Percentiles rank a stretch among this genome's conserved stretches.
These are phyloP conservation scores for Ogataea corticis DNA, from an alignment of 805 yeast genomes.

Conservation along the genomic window DNA sequence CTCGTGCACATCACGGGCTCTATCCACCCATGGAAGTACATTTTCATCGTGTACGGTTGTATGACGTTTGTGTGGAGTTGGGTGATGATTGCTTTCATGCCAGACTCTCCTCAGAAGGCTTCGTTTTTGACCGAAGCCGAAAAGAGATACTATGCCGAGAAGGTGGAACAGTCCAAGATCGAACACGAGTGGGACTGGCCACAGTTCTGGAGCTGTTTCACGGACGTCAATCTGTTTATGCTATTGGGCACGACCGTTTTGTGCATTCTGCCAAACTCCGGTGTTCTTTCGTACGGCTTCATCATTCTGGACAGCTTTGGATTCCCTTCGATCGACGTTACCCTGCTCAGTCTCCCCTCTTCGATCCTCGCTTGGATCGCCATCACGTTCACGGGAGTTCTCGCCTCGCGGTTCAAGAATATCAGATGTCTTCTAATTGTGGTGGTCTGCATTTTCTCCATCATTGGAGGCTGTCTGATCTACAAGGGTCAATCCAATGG, in stretches of 20 bases:
- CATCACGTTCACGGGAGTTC: conserved; percentile 27
- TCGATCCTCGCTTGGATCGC: conserved; percentile 39
- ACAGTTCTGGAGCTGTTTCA: conserved; percentile 53
- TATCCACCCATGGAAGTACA: conserved; percentile 58
- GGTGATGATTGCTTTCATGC: conserved; percentile 34
- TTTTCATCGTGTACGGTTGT: conserved; percentile 61
- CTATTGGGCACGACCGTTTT: conserved; percentile 44
- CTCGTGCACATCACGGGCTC: conserved; percentile 41
- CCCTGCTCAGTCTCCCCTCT: conserved; percentile 39
- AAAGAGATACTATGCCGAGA: conserved; percentile 47
- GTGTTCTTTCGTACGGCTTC: conserved; percentile 46
- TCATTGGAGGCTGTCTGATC: conserved; percentile 33
- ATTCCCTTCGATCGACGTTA: conserved; percentile 32
- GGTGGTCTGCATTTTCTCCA: conserved; percentile 22
- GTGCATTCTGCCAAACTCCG: conserved; percentile 47
- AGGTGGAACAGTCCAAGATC: conserved; percentile 57
- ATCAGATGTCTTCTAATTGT: conserved; percentile 35
- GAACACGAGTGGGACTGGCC: conserved; percentile 52
- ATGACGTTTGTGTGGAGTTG: conserved; percentile 45
- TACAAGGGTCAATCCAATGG: conserved; percentile 28
- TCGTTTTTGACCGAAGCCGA: conserved; percentile 45
- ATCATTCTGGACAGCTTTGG: conserved; percentile 40
- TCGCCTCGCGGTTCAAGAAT: conserved; percentile 30
- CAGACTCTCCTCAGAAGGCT: conserved; percentile 49
- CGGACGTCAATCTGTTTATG: conserved; percentile 52